Conservation (phyloP, 1,284 basidiomycete genomes). For the Trichosporon asahii region DNA sequence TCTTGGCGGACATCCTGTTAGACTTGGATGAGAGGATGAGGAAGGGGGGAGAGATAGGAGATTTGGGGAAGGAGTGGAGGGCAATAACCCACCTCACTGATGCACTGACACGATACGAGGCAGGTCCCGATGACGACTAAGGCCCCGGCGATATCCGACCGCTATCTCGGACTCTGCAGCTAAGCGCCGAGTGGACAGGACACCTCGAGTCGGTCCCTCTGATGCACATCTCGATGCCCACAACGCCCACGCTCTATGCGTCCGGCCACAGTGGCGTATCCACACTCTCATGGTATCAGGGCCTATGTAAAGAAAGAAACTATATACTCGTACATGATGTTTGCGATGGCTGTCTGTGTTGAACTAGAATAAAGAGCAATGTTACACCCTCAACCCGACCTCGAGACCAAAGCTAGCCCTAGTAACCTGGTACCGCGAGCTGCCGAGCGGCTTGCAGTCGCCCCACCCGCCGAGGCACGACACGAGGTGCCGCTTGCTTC, state of each 20-base stretch:
- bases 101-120: neutral
- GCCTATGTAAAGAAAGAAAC: constrained; percentile 1
- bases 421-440: neutral
- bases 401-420: constrained; percentile 9
- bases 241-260: too few relatives aligned
- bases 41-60: neutral
- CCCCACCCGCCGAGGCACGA: constrained; percentile 49
- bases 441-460: constrained; percentile 33
- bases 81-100: neutral
- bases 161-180: neutral
- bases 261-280: neutral
- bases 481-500: constrained; percentile 51
- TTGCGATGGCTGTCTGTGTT: neutral
- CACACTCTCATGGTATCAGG: neutral
- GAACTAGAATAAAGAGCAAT: neutral
- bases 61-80: neutral
- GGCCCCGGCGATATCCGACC: constrained; percentile 8
- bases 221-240: too few relatives aligned
- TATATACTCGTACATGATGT: constrained; percentile 10
- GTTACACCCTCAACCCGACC: constrained; percentile 7
- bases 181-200: neutral
- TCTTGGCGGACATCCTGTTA: neutral
- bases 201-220: too few relatives aligned
- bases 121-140: neutral
- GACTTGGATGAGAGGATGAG: neutral